These are phyloP conservation scores for Xanthoconium stramineum DNA, from an alignment of 768 basidiomycete species.

Conservation along the genomic window DNA sequence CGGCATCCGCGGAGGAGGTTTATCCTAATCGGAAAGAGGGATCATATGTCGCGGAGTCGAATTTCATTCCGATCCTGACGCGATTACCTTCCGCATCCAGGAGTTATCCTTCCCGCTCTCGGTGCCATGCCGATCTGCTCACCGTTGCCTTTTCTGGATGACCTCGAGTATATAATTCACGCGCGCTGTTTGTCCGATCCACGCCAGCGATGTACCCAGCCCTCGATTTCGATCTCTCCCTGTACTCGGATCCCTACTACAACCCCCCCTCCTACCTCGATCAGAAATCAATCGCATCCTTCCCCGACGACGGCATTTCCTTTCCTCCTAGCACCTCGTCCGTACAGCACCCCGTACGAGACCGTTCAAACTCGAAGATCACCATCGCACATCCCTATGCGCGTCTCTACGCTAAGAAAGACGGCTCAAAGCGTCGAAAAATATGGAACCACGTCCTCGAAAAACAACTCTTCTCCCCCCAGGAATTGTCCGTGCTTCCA, in stretches of 20 bases:
- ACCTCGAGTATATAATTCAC: constrained; percentile 15
- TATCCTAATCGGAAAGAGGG: neutral
- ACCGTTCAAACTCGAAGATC: constrained; percentile 24
- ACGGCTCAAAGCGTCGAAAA: constrained; percentile 62
- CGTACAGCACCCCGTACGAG: constrained; percentile 17
- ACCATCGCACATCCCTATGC: constrained; percentile 65
- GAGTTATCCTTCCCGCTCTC: neutral
- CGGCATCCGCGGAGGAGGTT: constrained; percentile 26
- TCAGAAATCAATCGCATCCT: constrained; percentile 9
- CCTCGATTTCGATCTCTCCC: constrained; percentile 7
- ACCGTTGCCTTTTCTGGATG: constrained; percentile 16
- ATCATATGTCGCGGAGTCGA: constrained; percentile 21
- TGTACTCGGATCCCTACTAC: constrained; percentile 5
- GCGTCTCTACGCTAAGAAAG: constrained; percentile 62
- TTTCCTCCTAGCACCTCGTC: constrained; percentile 8
- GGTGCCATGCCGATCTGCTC: constrained; percentile 17
- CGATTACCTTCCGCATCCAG: constrained; percentile 22
- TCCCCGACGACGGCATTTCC: constrained; percentile 25
- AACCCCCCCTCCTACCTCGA: constrained; percentile 1
- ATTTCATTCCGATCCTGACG: constrained; percentile 23
- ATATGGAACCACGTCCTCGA: constrained; percentile 80
- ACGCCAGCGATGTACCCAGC: constrained; percentile 18
- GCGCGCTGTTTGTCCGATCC: neutral
- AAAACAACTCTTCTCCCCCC: constrained; percentile 63
- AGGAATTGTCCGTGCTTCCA: constrained; percentile 52